Base-by-base conservation (phyloP, 352 stramenopile species). In the Phytopythium cucurbitacearum region DNA sequence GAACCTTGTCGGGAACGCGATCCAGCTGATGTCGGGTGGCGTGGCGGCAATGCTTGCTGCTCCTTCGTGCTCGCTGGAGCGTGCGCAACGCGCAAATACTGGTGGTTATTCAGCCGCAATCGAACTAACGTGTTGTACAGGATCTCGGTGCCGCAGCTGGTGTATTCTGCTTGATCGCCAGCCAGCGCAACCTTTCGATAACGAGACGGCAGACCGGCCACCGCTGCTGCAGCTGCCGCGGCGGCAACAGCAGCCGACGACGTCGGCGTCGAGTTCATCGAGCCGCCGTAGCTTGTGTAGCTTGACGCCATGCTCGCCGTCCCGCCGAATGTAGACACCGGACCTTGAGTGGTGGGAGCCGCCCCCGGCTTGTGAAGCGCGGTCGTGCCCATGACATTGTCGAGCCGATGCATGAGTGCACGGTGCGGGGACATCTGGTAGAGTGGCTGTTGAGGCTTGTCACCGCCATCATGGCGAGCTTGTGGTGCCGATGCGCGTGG, bases 91-190 rank as follows among this genome's bases (percentile, higher is more conserved):
- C 76, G 78, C 6, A 93, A 53, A 51, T 81, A 89, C 58, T 79
- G 66, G 15, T 80, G 77, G 62, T 84, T 91, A 55, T 80, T 80
- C 15, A 93, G 65, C 15, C 78, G 68, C n/a, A 93, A 46, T 0
- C 80, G 69, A 40, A 93, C 67, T 2, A 76, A 67, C 28, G 78
- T 74, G 57, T 91, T 80, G 55, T 87, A 93, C 7, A 82, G 66
- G 15, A 93, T 89, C 43, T 87, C 78, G 0, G 79, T 70, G 0
- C 82, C 82, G 58, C 82, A 91, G 16, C 68, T 73, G 4, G 78
- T 87, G 9, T 74, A 69, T 46, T 91, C 75, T 36, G 62, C 68
- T 2, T 67, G 52, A 34, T 86, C 68, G 39, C 86, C 74, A 15
- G 43, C 47, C 15, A 65, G 43, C 7, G 36, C 48, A 9, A 65